Evolutionary conservation across 139 green algal species (phyloP).

Genomic region (Limnomonas spitsbergensis): DNA sequence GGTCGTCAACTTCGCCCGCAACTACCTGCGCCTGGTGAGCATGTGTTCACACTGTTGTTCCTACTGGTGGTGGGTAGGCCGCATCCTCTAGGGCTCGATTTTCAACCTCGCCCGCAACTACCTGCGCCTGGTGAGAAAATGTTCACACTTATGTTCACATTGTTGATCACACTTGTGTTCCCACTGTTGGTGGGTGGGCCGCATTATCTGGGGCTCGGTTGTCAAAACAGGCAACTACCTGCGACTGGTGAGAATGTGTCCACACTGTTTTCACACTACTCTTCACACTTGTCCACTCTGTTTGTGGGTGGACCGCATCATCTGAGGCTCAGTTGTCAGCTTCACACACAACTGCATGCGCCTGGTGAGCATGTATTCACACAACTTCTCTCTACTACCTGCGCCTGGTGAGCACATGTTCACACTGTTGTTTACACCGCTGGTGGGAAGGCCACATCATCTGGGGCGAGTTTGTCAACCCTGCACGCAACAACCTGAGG

Average conservation of each 20-base stretch:
- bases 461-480: slow-evolving; percentile 48
- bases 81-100: slow-evolving; percentile 44
- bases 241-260: no score
- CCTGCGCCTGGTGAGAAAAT: slow-evolving; percentile 26
- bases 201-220: slow-evolving; percentile 46
- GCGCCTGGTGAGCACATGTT: no score
- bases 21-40: slow-evolving; percentile 34
- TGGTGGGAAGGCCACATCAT: slow-evolving; percentile 25
- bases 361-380: slow-evolving; percentile 19
- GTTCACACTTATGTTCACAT: no score
- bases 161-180: no score
- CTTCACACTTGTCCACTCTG: slow-evolving; percentile 42
- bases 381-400: no score
- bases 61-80: not conserved
- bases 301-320: slow-evolving; percentile 53
- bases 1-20: slow-evolving; percentile 42
- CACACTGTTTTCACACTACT: no score
- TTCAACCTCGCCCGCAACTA: slow-evolving; percentile 45
- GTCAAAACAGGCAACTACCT: slow-evolving; percentile 42
- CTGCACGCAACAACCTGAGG: slow-evolving; percentile 34
- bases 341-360: slow-evolving; percentile 37
- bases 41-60: not conserved
- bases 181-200: slow-evolving; percentile 55
- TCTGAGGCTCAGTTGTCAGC: slow-evolving; percentile 46
- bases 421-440: not conserved